Evolutionary conservation across 2,329 filamentous ascomycete species (phyloP), one percentile per base, ranked within the genome.

Genomic region (Hypoxylon sp.): DNA sequence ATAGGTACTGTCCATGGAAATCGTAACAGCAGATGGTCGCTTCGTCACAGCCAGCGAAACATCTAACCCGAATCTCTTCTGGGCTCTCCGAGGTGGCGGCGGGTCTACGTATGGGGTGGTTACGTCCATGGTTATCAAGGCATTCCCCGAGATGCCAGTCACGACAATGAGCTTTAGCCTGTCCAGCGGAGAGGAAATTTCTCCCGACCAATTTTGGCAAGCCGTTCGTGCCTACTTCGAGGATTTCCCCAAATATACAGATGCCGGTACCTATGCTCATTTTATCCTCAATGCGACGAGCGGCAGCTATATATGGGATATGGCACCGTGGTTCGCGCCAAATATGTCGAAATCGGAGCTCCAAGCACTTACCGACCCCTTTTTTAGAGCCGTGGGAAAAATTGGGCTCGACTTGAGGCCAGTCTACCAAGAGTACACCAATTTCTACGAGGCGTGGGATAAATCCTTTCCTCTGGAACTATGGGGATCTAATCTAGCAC

Each of bases 61-160:
- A 24, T 78, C 80, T 13, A 81, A 87, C 65, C 63, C 78, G 0
- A 85, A 87, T 19, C 78, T 87, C 0, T 87, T 84, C 78, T 86
- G 84, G 84, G 85, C 85, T 14, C 76, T 87, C 22, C 78, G 82
- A 29, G 85, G 84, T 17, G 84, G 81, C 2, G 83, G 83, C 17
- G 78, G 80, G 3, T 82, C 79, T 53, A 84, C 81, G 2, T 85
- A 81, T 63, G 83, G 82, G 1, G 79, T 85, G 3, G 82, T 84
- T 5, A 78, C 79, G 14, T 83, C 81, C 0, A 77, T 80, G 70
- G 79, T 80, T 3, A 76, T 83, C 57, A 76, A 72, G 24, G 75
- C 73, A 35, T 73, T 78, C 35, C 79, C 80, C 3, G 74, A 80
- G 29, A 80, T 55, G 64, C 60, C 71, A 5, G 74, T 76, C 26